These are phyloP conservation scores for Monascus ruber DNA, from an alignment of 2,329 filamentous ascomycete genomes.

Conservation along the genomic window DNA sequence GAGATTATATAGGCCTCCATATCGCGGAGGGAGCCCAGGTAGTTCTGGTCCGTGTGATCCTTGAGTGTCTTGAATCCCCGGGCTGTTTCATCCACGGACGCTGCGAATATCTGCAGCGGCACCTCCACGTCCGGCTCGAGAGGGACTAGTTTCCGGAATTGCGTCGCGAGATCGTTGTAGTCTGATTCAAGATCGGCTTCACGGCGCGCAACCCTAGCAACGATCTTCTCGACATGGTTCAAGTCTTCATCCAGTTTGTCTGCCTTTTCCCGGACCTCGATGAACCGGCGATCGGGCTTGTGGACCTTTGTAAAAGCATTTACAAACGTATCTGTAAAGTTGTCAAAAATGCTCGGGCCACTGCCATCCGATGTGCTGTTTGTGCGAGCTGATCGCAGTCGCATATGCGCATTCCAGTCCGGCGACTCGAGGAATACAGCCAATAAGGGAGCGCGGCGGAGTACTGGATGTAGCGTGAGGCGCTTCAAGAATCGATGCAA, in stretches of 20 bases:
- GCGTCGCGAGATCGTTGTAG: constrained; percentile 77
- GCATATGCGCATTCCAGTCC: constrained; percentile 97
- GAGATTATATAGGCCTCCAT: constrained; percentile 92
- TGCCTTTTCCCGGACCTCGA: constrained; percentile 83
- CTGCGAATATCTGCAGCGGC: constrained; percentile 74
- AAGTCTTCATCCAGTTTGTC: constrained; percentile 93
- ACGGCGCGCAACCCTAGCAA: constrained; percentile 75
- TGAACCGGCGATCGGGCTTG: constrained; percentile 87
- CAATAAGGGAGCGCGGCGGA: constrained; percentile 71
- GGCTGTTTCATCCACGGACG: constrained; percentile 73
- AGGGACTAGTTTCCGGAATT: constrained; percentile 85
- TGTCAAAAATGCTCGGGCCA: constrained; percentile 69
- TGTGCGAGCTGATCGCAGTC: constrained; percentile 57
- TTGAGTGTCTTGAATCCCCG: constrained; percentile 68
- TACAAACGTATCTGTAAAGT: constrained; percentile 89
- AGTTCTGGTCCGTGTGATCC: constrained; percentile 90
- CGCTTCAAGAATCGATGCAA: constrained; percentile 83
- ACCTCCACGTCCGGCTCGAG: constrained; percentile 80
- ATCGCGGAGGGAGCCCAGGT: constrained; percentile 81
- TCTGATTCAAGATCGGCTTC: constrained; percentile 81
- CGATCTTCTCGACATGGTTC: constrained; percentile 87
- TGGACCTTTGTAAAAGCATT: constrained; percentile 96
- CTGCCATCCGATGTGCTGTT: constrained; percentile 32
- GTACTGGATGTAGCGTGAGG: constrained; percentile 74
- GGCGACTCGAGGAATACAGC: constrained; percentile 82